Conservation (phyloP, 306 rosid genomes). For the Pueraria montana region DNA sequence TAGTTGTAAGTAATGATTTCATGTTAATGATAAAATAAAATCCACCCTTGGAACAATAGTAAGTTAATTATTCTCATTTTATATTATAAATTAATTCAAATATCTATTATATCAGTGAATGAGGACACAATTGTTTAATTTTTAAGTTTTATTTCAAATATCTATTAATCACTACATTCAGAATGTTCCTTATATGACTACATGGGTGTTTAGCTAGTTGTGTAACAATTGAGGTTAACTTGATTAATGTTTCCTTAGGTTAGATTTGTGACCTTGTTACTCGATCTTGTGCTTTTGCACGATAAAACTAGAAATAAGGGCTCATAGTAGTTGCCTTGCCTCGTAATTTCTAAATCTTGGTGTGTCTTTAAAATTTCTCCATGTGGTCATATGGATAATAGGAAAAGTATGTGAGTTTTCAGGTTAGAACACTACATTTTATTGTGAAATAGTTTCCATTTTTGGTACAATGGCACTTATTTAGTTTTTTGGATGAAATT, state of each 20-base stretch:
- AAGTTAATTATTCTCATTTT: slow-evolving; percentile 10
- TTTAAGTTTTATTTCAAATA: neutral
- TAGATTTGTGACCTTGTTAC: slow-evolving; percentile 4
- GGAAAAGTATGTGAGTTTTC: neutral
- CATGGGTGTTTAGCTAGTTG: neutral
- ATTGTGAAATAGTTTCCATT: neutral
- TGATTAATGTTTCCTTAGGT: neutral
- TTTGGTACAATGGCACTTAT: slow-evolving; percentile 15
- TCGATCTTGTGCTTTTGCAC: slow-evolving; percentile 3
- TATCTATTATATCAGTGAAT: too few relatives aligned
- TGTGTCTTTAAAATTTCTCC: neutral
- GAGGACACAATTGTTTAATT: neutral
- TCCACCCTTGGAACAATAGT: neutral
- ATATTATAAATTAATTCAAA: neutral
- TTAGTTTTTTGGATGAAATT: neutral
- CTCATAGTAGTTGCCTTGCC: neutral
- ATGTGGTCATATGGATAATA: neutral
- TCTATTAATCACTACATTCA: too few relatives aligned
- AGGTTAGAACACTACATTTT: neutral
- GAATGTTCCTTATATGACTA: too few relatives aligned
- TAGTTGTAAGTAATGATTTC: neutral
- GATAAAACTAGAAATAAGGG: slow-evolving; percentile 13
- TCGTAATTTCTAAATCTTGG: neutral
- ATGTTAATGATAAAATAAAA: neutral
- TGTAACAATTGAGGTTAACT: neutral